Evolutionary conservation across 768 basidiomycete species (phyloP), one percentile per base, ranked within the genome.

Genomic region (Clavaria fumosa): DNA sequence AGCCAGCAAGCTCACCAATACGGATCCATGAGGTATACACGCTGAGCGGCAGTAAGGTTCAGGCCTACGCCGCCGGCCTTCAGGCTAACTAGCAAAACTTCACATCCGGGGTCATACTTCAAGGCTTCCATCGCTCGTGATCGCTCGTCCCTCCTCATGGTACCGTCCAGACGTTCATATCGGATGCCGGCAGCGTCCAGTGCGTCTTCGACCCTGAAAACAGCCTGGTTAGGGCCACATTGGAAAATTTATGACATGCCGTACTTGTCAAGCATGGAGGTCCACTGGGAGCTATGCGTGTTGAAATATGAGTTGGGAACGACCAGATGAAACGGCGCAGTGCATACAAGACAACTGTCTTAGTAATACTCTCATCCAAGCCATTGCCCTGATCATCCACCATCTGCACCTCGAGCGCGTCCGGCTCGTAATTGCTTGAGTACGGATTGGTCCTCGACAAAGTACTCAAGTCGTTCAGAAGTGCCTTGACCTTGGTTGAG

Each of bases 41-140:
- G 83, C 51, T 79, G 84, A 33, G 93, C 95, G 12, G 89, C 80
- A 1, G 93, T 96, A 31, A 97, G 69, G 55, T 97, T 99, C 39
- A 99, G 62, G 11, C 93, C 95, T 4, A 99, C 95, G 38, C 95
- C 95, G 37, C 95, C 95, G 5, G 95, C 95, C 51, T 93, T 84
- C 47, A 97, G 65, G 53, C 90, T 95, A 50, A 99, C 91, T 22
- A 99, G 69, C 28, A 99, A 66, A 11, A 99, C 86, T 62, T 99
- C 95, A 52, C 85, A 86, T 18, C 64, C 64, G 10, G 88, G 89
- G 50, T 99, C 90, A 45, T 70, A 68, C 60, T 90, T 91, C 41
- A 99, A 66, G 2, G 79, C 75, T 11, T 95, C 89, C 82, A 96
- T 91, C 3, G 95, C 85, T 38, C 72, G 70, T 9, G 76, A 80